Evolutionary conservation across 148 eudicot genomes (phyloP).

Genomic region (Polygonum maritimum): DNA sequence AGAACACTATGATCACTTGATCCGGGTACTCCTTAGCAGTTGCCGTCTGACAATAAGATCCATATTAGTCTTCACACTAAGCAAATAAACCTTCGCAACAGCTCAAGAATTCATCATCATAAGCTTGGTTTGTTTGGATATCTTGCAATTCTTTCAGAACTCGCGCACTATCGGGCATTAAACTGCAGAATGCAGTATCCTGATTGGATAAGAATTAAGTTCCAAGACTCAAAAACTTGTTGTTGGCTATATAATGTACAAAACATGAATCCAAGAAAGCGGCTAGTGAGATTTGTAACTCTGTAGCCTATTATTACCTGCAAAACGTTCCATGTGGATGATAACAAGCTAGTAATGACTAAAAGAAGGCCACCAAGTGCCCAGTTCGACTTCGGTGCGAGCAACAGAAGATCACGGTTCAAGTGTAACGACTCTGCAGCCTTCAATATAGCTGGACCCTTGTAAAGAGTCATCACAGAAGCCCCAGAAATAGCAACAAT

Average conservation of each 20-base stretch:
- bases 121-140: not conserved
- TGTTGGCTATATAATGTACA: no score
- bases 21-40: constrained; percentile 44
- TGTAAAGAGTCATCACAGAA: constrained; percentile 38
- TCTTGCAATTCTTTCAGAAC: no score
- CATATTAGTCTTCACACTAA: not conserved
- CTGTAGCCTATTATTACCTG: constrained; percentile 22
- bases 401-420: constrained; percentile 15
- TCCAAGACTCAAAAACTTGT: no score
- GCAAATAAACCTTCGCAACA: not conserved
- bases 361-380: constrained; percentile 44
- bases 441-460: constrained; percentile 33
- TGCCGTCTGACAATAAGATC: constrained; percentile 23
- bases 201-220: no score
- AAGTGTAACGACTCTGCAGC: constrained; percentile 6
- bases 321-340: constrained; percentile 37
- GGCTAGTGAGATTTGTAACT: not conserved
- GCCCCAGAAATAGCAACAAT: constrained; percentile 49
- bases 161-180: no score
- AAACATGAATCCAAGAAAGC: no score
- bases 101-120: not conserved
- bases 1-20: constrained; percentile 34
- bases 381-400: constrained; percentile 30
- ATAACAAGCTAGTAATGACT: constrained; percentile 24
- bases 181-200: no score